A percentile compares a stretch with the other conserved stretches of the same genome.
phyloP scores from a whole-genome alignment of 768 basidiomycete genomes.

The Tylopilus vinaceipallidus region DNA sequence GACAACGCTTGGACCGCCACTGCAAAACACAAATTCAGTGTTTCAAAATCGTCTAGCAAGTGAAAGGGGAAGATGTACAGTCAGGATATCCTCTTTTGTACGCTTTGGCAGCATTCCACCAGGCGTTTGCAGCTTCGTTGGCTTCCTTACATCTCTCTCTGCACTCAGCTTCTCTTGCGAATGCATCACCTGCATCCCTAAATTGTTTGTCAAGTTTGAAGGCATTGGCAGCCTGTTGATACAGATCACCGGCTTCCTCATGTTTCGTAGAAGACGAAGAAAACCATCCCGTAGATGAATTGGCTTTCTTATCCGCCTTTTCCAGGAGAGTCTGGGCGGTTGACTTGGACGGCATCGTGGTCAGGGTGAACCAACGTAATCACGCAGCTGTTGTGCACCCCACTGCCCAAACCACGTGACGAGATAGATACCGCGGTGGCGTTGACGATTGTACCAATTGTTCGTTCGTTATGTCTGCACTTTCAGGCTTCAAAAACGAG shows the following conservation, averaged over 20 bases:
- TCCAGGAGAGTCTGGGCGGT: slow-evolving; percentile 72
- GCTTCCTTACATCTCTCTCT: slow-evolving; percentile 82
- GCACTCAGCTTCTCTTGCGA: slow-evolving; percentile 92
- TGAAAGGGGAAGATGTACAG: slow-evolving; percentile 48
- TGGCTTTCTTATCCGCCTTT: slow-evolving; percentile 91
- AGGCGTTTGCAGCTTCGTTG: slow-evolving; percentile 97
- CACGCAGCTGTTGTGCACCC: too few relatives aligned
- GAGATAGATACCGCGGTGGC: not conserved
- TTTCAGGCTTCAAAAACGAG: slow-evolving; percentile 36
- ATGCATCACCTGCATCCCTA: slow-evolving; percentile 89
- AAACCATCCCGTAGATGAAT: slow-evolving; percentile 85
- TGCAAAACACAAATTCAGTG: slow-evolving; percentile 33
- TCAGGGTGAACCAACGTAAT: too few relatives aligned
- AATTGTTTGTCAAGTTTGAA: slow-evolving; percentile 92
- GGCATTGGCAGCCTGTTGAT: slow-evolving; percentile 89
- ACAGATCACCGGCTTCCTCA: slow-evolving; percentile 95
- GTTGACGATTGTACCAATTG: not conserved
- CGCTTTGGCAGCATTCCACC: slow-evolving; percentile 97
- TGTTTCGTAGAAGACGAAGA: slow-evolving; percentile 78
- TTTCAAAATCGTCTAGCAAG: not conserved
- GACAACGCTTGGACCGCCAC: slow-evolving; percentile 88
- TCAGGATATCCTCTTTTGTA: slow-evolving; percentile 89
- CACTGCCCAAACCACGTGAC: slow-evolving; percentile 17
- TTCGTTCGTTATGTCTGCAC: slow-evolving; percentile 31
- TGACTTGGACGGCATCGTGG: slow-evolving; percentile 71